These are phyloP conservation scores for Huntiella bhutanensis DNA, from an alignment of 2,329 filamentous ascomycete species.

Conservation along the genomic window DNA sequence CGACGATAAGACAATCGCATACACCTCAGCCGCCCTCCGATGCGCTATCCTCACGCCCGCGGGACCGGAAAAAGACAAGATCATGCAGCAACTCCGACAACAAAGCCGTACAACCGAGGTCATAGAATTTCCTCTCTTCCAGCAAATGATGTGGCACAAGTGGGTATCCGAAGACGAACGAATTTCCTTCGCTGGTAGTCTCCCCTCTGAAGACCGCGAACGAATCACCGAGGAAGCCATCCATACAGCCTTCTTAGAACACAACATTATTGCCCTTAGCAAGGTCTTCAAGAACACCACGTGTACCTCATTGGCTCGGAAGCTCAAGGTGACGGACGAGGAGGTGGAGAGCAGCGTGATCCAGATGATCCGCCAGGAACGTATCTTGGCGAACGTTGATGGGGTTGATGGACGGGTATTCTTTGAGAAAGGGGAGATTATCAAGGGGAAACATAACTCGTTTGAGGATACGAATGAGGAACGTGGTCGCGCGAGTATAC, in stretches of 20 bases:
- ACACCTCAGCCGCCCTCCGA: slow-evolving; percentile 70
- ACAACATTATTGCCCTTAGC: slow-evolving; percentile 79
- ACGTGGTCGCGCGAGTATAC: slow-evolving; percentile 43
- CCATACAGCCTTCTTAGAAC: slow-evolving; percentile 60
- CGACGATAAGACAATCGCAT: slow-evolving; percentile 69
- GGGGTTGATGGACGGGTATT: slow-evolving; percentile 79
- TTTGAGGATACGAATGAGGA: slow-evolving; percentile 30
- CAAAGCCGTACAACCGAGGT: slow-evolving; percentile 65
- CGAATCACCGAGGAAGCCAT: too few species aligned
- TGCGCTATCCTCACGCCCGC: slow-evolving; percentile 87
- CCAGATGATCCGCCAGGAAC: slow-evolving; percentile 87
- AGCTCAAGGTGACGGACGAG: slow-evolving; percentile 61
- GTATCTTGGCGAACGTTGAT: slow-evolving; percentile 75
- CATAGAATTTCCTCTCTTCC: slow-evolving; percentile 69
- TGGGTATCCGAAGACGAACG: slow-evolving; percentile 69
- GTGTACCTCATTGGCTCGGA: slow-evolving; percentile 52
- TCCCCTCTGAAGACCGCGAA: slow-evolving; percentile 67
- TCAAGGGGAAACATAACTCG: neutral
- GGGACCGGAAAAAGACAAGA: slow-evolving; percentile 63
- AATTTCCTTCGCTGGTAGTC: slow-evolving; percentile 59
- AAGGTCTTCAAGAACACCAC: slow-evolving; percentile 60
- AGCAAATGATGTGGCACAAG: slow-evolving; percentile 93
- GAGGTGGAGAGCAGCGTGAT: slow-evolving; percentile 84
- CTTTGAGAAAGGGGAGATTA: slow-evolving; percentile 57
- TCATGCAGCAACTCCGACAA: slow-evolving; percentile 73